Conservation (phyloP, 108 stramenopile species). For the Cylindrotheca fusiformis region DNA sequence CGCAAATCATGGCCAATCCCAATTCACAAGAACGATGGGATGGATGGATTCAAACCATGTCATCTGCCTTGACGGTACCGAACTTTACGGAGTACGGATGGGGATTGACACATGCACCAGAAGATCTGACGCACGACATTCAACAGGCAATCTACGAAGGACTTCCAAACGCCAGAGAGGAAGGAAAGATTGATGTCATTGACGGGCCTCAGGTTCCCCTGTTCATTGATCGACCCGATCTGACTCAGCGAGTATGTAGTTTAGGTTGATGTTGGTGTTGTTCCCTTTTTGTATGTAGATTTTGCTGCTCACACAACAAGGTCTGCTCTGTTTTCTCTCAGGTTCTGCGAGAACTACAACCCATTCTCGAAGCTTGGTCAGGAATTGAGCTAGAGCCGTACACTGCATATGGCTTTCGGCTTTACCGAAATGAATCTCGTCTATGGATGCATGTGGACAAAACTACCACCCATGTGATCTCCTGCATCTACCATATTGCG, state of each 20-base stretch:
- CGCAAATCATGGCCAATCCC: constrained; percentile 40
- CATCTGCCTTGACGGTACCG: constrained; percentile 31
- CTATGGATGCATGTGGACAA: constrained; percentile 84
- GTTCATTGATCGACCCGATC: constrained; percentile 51
- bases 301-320: background rate
- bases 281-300: constrained; percentile 4
- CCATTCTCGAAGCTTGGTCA: constrained; percentile 67
- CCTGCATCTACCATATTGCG: constrained; percentile 82
- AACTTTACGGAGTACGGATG: constrained; percentile 79
- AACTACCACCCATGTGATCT: constrained; percentile 70
- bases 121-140: constrained; percentile 47
- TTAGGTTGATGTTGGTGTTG: background rate
- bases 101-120: constrained; percentile 64
- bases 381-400: constrained; percentile 47
- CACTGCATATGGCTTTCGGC: constrained; percentile 73
- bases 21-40: constrained; percentile 45
- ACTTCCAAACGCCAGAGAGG: constrained; percentile 19
- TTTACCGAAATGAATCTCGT: constrained; percentile 73
- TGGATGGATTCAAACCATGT: constrained; percentile 56
- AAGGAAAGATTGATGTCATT: constrained; percentile 48
- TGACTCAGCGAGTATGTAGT: constrained; percentile 33
- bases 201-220: constrained; percentile 22
- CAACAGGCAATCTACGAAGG: constrained; percentile 43
- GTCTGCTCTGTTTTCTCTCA: background rate
- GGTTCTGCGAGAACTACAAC: constrained; percentile 48